Conservation (phyloP, 1,139 yeast species). For the Lodderomyces margitis region DNA sequence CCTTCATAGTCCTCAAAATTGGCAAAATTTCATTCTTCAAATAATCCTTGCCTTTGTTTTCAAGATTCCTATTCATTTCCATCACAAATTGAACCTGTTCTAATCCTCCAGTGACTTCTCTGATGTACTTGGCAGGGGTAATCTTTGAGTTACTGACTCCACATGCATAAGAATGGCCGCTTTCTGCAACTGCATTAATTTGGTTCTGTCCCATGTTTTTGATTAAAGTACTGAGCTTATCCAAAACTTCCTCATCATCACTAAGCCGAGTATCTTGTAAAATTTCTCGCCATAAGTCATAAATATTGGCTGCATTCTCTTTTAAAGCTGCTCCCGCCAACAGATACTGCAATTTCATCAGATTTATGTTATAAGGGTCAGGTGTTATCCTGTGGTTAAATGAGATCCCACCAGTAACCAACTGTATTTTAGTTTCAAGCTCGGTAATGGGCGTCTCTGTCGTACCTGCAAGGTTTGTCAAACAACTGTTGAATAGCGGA, state of each 20-base stretch:
- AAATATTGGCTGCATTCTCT: slow-evolving; percentile 58
- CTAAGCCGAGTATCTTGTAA: slow-evolving; percentile 66
- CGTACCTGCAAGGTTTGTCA: slow-evolving; percentile 84
- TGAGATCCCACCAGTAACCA: slow-evolving; percentile 80
- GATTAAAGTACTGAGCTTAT: slow-evolving; percentile 71
- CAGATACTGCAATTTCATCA: slow-evolving; percentile 46
- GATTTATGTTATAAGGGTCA: slow-evolving; percentile 49
- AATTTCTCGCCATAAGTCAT: slow-evolving; percentile 66
- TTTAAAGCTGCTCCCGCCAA: slow-evolving; percentile 72
- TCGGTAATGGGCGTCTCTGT: slow-evolving; percentile 64
- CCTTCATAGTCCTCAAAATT: slow-evolving; percentile 55
- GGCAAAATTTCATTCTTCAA: slow-evolving; percentile 59
- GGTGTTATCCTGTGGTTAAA: slow-evolving; percentile 57
- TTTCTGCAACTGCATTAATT: slow-evolving; percentile 73
- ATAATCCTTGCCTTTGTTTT: slow-evolving; percentile 49
- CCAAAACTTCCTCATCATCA: slow-evolving; percentile 49
- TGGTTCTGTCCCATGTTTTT: slow-evolving; percentile 77
- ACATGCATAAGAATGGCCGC: slow-evolving; percentile 85
- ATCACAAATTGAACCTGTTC: slow-evolving; percentile 72
- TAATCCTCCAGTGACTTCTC: slow-evolving; percentile 69
- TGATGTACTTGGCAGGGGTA: slow-evolving; percentile 57
- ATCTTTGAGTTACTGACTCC: slow-evolving; percentile 65
- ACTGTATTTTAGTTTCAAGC: slow-evolving; percentile 80
- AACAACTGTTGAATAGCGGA: slow-evolving; percentile 75
- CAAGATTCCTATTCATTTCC: slow-evolving; percentile 53